Evolutionary conservation across 805 yeast genomes (phyloP).

Genomic region (Zygosaccharomyces bailii): DNA sequence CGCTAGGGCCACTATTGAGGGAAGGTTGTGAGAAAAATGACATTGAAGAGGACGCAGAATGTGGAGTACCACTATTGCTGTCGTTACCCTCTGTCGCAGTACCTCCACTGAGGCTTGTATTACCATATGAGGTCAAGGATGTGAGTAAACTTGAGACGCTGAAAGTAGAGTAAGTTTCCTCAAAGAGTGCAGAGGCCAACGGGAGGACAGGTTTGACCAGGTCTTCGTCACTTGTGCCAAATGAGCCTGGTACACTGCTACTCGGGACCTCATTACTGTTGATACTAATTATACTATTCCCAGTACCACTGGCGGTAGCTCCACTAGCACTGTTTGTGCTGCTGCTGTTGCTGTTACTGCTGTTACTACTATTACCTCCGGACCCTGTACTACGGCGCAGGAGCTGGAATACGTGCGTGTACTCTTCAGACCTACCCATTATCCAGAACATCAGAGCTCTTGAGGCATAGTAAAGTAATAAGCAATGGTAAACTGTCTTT

Average conservation of each 20-base stretch:
- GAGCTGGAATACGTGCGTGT: slow-evolving; percentile 24
- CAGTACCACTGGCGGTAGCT: neutral
- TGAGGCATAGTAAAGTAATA: slow-evolving; percentile 45
- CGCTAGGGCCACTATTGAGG: neutral
- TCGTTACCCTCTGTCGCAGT: neutral
- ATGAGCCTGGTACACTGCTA: neutral
- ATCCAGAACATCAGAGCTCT: slow-evolving; percentile 49
- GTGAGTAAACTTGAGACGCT: slow-evolving; percentile 24
- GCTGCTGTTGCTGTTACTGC: neutral
- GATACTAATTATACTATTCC: neutral
- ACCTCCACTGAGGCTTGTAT: neutral
- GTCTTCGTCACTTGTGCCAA: slow-evolving; percentile 11
- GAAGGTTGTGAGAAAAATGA: slow-evolving; percentile 4
- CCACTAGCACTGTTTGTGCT: neutral
- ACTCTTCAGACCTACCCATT: slow-evolving; percentile 47
- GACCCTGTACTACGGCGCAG: slow-evolving; percentile 2
- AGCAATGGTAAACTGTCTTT: slow-evolving; percentile 45
- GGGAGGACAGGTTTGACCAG: slow-evolving; percentile 16
- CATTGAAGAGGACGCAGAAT: slow-evolving; percentile 15
- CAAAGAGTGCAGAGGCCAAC: slow-evolving; percentile 23
- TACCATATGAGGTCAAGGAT: slow-evolving; percentile 8
- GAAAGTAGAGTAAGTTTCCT: slow-evolving; percentile 27
- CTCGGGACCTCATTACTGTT: neutral
- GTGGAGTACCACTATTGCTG: slow-evolving; percentile 8
- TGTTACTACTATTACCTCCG: slow-evolving; percentile 4